A percentile compares a stretch with the other conserved stretches of the same genome.
phyloP scores from a whole-genome alignment of 805 yeast genomes.

The Nakazawaea peltata region DNA sequence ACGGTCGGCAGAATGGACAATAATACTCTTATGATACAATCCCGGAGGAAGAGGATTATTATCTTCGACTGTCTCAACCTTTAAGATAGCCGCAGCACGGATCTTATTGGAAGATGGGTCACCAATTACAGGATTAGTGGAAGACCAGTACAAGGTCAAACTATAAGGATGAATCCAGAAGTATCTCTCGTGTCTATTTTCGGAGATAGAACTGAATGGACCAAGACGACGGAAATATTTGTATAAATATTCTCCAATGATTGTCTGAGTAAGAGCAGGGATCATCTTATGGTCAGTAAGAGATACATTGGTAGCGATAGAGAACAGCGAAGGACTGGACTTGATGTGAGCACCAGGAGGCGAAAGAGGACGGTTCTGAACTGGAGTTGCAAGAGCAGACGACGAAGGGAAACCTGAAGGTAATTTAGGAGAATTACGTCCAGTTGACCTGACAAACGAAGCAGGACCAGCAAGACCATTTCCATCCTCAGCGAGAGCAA shows the following conservation, averaged over 20 bases:
- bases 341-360: slow-evolving; percentile 9
- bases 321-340: slow-evolving; percentile 13
- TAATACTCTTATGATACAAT: slow-evolving; percentile 72
- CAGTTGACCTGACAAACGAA: no score
- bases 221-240: slow-evolving; percentile 79
- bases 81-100: slow-evolving; percentile 19
- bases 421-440: background rate
- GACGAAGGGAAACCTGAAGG: background rate
- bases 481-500: slow-evolving; percentile 18
- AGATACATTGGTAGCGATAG: slow-evolving; percentile 56
- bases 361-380: slow-evolving; percentile 16
- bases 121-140: slow-evolving; percentile 65
- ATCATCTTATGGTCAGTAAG: slow-evolving; percentile 64
- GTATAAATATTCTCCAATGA: slow-evolving; percentile 84
- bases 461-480: no score
- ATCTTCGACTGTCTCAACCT: slow-evolving; percentile 45
- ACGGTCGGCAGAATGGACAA: slow-evolving; percentile 58
- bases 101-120: slow-evolving; percentile 63
- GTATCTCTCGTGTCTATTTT: slow-evolving; percentile 80
- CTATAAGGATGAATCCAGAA: slow-evolving; percentile 98
- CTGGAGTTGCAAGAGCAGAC: slow-evolving; percentile 10
- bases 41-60: slow-evolving; percentile 87
- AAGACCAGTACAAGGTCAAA: slow-evolving; percentile 84
- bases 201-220: slow-evolving; percentile 65
- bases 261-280: slow-evolving; percentile 84